These are phyloP conservation scores for Papiliotrema terrestris DNA, from an alignment of 1,284 basidiomycete genomes.

Conservation along the genomic window DNA sequence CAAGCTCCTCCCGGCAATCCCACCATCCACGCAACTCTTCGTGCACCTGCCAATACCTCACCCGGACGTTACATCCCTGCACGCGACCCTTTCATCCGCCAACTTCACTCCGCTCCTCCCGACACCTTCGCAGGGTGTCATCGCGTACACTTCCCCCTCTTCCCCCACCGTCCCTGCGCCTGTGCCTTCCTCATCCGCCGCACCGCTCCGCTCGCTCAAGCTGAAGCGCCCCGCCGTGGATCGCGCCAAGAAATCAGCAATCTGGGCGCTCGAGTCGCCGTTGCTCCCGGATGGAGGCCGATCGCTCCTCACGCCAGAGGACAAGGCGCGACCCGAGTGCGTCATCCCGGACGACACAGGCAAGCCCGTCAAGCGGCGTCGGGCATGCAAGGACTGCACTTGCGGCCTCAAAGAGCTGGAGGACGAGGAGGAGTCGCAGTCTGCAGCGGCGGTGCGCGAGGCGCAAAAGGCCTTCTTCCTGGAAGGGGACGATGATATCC, in stretches of 20 bases:
- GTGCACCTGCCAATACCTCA: conserved; percentile 29
- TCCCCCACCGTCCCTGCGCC: conserved; percentile 17
- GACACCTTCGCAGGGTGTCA: conserved; percentile 22
- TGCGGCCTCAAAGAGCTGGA: conserved; percentile 92
- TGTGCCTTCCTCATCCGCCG: conserved; percentile 9
- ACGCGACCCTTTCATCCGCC: conserved; percentile 20
- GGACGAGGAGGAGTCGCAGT: conserved; percentile 62
- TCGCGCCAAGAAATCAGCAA: conserved; percentile 44
- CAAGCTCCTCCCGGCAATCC: conserved; percentile 35
- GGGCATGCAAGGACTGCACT: conserved; percentile 90
- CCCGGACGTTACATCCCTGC: conserved; percentile 18
- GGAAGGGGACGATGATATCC: conserved; percentile 49
- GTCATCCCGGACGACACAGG: conserved; percentile 39
- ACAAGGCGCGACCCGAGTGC: conserved; percentile 52
- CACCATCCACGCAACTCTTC: conserved; percentile 40
- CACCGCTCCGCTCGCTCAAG: conserved; percentile 28
- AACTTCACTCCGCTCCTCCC: conserved; percentile 28
- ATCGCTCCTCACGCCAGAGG: conserved; percentile 53
- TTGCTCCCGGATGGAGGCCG: conserved; percentile 48
- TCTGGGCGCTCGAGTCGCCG: conserved; percentile 48
- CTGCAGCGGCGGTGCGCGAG: conserved; percentile 42
- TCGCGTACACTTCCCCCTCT: conserved; percentile 39
- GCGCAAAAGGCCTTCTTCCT: conserved; percentile 43
- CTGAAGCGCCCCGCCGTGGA: conserved; percentile 33
- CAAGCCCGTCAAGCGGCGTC: conserved; percentile 47